These are phyloP conservation scores for Boletus subcaerulescens DNA, from an alignment of 768 basidiomycete species.

Conservation along the genomic window DNA sequence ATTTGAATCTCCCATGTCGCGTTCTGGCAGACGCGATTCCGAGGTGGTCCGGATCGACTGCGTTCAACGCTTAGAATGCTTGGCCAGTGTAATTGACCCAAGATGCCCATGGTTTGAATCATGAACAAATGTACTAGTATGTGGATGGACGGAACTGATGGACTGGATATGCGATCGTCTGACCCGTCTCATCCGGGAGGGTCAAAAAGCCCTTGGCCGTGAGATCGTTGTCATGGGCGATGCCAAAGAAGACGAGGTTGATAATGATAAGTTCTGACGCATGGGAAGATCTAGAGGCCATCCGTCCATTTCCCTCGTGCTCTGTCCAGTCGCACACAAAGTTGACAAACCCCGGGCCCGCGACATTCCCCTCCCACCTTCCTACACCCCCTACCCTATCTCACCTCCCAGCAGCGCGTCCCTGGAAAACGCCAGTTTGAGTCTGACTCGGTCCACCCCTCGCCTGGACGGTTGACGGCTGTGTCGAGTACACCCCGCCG, in stretches of 20 bases:
- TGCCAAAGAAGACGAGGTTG: slow-evolving; percentile 67
- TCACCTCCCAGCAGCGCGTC: slow-evolving; percentile 32
- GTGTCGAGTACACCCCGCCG: slow-evolving; percentile 16
- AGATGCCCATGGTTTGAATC: too few relatives aligned
- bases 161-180: slow-evolving; percentile 37
- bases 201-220: slow-evolving; percentile 69
- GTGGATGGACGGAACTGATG: too few relatives aligned
- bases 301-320: slow-evolving; percentile 25
- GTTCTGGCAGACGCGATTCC: too few relatives aligned
- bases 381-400: slow-evolving; percentile 27
- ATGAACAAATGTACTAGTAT: too few relatives aligned
- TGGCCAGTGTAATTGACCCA: too few relatives aligned
- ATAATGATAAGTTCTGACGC: slow-evolving; percentile 70
- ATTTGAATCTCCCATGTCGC: too few relatives aligned
- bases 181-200: slow-evolving; percentile 76
- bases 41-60: too few relatives aligned
- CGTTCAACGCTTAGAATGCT: too few relatives aligned
- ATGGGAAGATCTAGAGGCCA: slow-evolving; percentile 62
- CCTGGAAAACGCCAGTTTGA: slow-evolving; percentile 35
- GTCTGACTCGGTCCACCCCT: slow-evolving; percentile 15
- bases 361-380: slow-evolving; percentile 26
- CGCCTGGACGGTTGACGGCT: slow-evolving; percentile 22
- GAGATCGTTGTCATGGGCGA: slow-evolving; percentile 81
- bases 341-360: slow-evolving; percentile 19
- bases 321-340: slow-evolving; percentile 22